These are phyloP conservation scores for Stephania yunnanensis DNA, from an alignment of 164 flowering plant species.

Conservation along the genomic window DNA sequence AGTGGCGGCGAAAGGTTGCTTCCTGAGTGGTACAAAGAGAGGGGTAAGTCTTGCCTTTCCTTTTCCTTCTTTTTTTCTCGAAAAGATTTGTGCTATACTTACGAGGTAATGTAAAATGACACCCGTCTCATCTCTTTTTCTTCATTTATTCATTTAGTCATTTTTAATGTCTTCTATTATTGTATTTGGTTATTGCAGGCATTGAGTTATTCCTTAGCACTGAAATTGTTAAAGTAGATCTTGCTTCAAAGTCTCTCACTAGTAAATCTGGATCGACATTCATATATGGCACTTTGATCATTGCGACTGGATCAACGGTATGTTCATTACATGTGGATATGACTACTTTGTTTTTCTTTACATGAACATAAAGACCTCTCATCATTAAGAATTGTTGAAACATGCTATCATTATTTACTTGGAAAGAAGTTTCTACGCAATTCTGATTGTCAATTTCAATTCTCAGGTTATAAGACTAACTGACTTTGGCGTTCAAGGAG, in stretches of 20 bases:
- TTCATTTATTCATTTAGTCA: background rate
- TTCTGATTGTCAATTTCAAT: background rate
- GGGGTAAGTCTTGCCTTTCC: slow-evolving; percentile 30
- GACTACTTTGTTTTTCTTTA: background rate
- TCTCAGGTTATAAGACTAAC: slow-evolving; percentile 73
- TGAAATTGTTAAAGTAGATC: slow-evolving; percentile 85
- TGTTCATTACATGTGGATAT: slow-evolving; percentile 10
- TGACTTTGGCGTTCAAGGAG: slow-evolving; percentile 91
- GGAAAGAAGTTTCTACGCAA: background rate
- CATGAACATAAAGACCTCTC: background rate
- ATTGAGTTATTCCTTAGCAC: slow-evolving; percentile 80
- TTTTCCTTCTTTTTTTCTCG: background rate
- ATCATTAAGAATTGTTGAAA: background rate
- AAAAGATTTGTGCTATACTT: background rate
- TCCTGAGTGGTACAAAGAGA: slow-evolving; percentile 28
- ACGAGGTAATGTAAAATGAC: background rate
- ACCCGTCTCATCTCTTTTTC: background rate
- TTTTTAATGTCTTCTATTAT: background rate
- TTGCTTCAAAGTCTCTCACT: slow-evolving; percentile 69
- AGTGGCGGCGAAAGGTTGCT: slow-evolving; percentile 29
- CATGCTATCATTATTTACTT: background rate
- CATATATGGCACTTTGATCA: slow-evolving; percentile 55
- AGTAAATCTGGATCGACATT: slow-evolving; percentile 66
- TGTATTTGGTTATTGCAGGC: slow-evolving; percentile 39
- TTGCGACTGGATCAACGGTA: slow-evolving; percentile 89